Evolutionary conservation across 768 basidiomycete species (phyloP).

Genomic region (Rhizopogon vinicolor): DNA sequence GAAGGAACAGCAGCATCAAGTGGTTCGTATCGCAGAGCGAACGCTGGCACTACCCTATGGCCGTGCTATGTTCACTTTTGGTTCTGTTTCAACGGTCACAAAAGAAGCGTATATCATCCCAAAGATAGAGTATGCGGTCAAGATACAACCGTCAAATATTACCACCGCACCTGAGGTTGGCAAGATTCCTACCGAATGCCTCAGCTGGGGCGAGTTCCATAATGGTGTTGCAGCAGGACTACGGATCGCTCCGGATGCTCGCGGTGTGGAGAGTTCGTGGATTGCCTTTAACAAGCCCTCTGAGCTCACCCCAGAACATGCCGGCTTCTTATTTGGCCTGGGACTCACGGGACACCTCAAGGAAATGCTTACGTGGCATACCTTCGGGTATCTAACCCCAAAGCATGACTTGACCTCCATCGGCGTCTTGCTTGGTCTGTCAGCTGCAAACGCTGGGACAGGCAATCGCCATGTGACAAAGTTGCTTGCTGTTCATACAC

Average conservation of each 20-base stretch:
- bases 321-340: constrained; percentile 92
- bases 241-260: constrained; percentile 70
- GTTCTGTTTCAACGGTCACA: constrained; percentile 69
- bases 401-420: constrained; percentile 96
- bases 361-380: constrained; percentile 91
- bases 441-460: constrained; percentile 85
- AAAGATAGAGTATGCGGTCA: constrained; percentile 71
- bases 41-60: constrained; percentile 91
- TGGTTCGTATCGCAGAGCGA: constrained; percentile 76
- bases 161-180: constrained; percentile 62
- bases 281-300: constrained; percentile 93
- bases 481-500: constrained; percentile 87
- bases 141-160: constrained; percentile 69
- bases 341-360: constrained; percentile 90
- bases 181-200: constrained; percentile 67
- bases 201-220: constrained; percentile 96
- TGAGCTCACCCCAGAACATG: constrained; percentile 88
- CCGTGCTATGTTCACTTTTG: constrained; percentile 88
- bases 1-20: constrained; percentile 80
- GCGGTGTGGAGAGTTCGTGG: constrained; percentile 88
- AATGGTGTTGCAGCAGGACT: constrained; percentile 93
- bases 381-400: constrained; percentile 90
- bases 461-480: constrained; percentile 87
- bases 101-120: constrained; percentile 78
- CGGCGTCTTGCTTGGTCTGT: constrained; percentile 88